Base-by-base conservation (phyloP, 495 filamentous ascomycete genomes). In the Lophiostoma macrostomum region DNA sequence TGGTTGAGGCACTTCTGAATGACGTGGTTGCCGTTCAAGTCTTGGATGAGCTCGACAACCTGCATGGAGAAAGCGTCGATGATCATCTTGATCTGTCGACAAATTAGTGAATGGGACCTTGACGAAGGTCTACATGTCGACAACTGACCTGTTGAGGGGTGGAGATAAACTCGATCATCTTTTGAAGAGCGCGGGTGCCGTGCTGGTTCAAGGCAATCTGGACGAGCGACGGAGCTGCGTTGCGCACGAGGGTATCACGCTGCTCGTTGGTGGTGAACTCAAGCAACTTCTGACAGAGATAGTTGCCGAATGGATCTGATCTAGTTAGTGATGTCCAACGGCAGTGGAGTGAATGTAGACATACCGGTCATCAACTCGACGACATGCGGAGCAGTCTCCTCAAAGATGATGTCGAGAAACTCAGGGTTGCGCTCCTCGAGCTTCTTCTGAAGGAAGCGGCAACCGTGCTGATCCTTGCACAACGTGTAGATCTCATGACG, bases 1-100 rank as follows among this genome's bases (percentile, higher is more conserved):
- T 91, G 91, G 73, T 97, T 98, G 50, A 98, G 80, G 67, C 93
- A 98, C 73, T 97, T 98, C 69, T 98, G 93, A 58, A 98, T 95
- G 54, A 98, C 93, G 66, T 98, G 93, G 58, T 97, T 98, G 65
- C 93, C 93, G 65, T 98, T 98, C 41, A 97, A 72, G 58, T 98
- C 93, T 67, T 98, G 89, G 50, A 98, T 96, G 34, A 98, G 74
- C 46, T 89, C 85, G 4, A 96, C 91, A 23, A 98, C 93, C 49
- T 86, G 80, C 51, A 80, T 71, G 29, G 81, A 73, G 25, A 98
- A 76, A 16, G 91, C 85, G 24, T 81, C 67, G 53, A 94, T 93
- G 61, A 98, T 89, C 18, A 84, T 84, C 50, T 86, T 74, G 36
- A 90, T 86, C 71, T 88, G 76, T 13, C n/a, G 43, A 27, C 20